Percentiles rank a stretch among this genome's conserved stretches.
Evolutionary conservation across 306 rosid genomes (phyloP).

Genomic region (Ammopiptanthus mongolicus): DNA sequence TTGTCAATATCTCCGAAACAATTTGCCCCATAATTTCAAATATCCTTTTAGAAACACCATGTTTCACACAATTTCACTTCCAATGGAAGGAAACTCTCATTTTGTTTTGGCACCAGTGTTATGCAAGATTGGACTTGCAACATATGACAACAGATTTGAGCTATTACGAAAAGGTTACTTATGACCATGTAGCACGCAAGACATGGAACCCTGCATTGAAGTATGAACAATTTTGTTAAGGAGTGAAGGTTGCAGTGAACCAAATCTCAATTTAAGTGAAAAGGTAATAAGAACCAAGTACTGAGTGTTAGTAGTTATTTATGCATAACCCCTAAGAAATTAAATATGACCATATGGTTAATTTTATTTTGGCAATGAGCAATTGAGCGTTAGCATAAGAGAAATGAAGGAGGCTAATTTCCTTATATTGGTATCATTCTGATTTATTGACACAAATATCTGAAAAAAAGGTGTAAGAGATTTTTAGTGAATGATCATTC

Average conservation of each 20-base stretch:
- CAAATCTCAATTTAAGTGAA: constrained; percentile 9
- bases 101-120: background rate
- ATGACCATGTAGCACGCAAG: constrained; percentile 71
- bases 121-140: constrained; percentile 8
- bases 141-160: background rate
- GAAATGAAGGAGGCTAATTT: background rate
- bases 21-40: background rate
- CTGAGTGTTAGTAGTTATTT: background rate
- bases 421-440: background rate
- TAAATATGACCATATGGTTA: background rate
- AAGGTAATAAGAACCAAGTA: background rate
- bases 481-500: background rate
- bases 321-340: background rate
- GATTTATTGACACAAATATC: background rate
- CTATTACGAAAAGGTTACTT: constrained; percentile 41
- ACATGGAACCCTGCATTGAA: constrained; percentile 77
- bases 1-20: constrained; percentile 1
- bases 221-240: constrained; percentile 1
- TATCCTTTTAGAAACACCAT: constrained; percentile 4
- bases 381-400: background rate
- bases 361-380: background rate
- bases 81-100: constrained; percentile 1
- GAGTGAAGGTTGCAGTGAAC: background rate
- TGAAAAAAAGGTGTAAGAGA: background rate
- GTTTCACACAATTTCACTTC: constrained; percentile 10